Evolutionary conservation across 352 stramenopile genomes (phyloP).

Genomic region (Phytophthora lateralis): DNA sequence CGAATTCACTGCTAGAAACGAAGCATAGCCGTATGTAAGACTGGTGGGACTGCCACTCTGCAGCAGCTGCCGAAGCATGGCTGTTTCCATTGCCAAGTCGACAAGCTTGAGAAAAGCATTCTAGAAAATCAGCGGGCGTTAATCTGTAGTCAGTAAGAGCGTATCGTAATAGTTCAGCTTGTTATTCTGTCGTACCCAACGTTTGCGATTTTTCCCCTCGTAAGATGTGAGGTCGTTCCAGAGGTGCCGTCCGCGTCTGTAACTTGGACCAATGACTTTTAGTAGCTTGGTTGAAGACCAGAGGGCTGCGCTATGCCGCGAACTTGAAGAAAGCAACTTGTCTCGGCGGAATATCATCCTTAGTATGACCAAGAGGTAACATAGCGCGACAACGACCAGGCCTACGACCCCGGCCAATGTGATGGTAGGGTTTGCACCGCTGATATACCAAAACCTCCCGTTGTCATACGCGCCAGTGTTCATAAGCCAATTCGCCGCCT

Average conservation of each 20-base stretch:
- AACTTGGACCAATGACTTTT: not conserved
- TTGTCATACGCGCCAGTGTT: constrained; percentile 32
- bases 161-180: no score
- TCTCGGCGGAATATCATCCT: constrained; percentile 28
- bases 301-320: no score
- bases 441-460: constrained; percentile 29
- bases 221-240: constrained; percentile 28
- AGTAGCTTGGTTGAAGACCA: not conserved
- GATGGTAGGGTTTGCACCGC: constrained; percentile 7
- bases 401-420: constrained; percentile 5
- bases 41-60: no score
- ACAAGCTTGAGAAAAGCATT: constrained; percentile 30
- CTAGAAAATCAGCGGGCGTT: constrained; percentile 3
- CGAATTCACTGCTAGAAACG: constrained; percentile 23
- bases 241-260: not conserved
- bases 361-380: constrained; percentile 19
- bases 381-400: constrained; percentile 9
- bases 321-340: no score
- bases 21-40: constrained; percentile 7
- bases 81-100: constrained; percentile 21
- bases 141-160: no score
- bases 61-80: constrained; percentile 11
- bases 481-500: constrained; percentile 32
- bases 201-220: constrained; percentile 28
- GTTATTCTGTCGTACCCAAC: constrained; percentile 17